These are phyloP conservation scores for Porphyridium purpureum DNA, from an alignment of 23 red algal genomes.

Conservation along the genomic window DNA sequence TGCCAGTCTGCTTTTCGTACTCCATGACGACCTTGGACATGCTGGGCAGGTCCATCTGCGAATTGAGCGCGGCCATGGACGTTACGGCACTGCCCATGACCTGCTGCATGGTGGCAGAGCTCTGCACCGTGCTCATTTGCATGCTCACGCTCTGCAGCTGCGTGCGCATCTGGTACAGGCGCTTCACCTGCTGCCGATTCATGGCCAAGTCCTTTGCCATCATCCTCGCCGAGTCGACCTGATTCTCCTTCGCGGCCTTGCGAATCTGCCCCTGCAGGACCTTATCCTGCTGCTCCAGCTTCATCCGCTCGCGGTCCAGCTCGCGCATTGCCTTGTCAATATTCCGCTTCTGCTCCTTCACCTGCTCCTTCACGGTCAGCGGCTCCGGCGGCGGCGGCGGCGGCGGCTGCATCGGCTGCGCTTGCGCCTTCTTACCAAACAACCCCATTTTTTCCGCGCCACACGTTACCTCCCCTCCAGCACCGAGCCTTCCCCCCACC, in stretches of 20 bases:
- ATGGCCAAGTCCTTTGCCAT: slow-evolving; percentile 83
- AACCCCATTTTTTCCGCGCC: background rate
- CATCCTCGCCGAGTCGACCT: slow-evolving; percentile 74
- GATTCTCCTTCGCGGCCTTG: slow-evolving; percentile 53
- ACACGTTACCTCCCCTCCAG: background rate
- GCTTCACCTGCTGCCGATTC: slow-evolving; percentile 42
- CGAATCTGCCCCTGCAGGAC: slow-evolving; percentile 61
- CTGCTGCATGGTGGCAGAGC: slow-evolving; percentile 63
- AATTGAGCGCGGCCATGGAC: slow-evolving; percentile 77
- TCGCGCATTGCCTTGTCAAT: slow-evolving; percentile 91
- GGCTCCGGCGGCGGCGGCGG: slow-evolving; percentile 9
- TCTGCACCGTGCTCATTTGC: slow-evolving; percentile 85
- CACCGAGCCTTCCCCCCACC: background rate
- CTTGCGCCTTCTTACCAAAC: slow-evolving; percentile 3
- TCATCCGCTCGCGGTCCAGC: slow-evolving; percentile 86
- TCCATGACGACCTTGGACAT: slow-evolving; percentile 82
- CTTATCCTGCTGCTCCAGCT: slow-evolving; percentile 71
- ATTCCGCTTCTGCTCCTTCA: slow-evolving; percentile 21
- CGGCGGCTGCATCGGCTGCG: slow-evolving; percentile 15
- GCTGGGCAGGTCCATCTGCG: slow-evolving; percentile 83
- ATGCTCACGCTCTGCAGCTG: slow-evolving; percentile 92
- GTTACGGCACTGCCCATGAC: slow-evolving; percentile 77
- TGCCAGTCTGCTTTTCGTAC: slow-evolving; percentile 81
- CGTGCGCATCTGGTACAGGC: slow-evolving; percentile 93
- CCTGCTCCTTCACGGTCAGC: slow-evolving; percentile 6